A percentile compares a stretch with the other conserved stretches of the same genome.
phyloP scores from a whole-genome alignment of 2,329 filamentous ascomycete species.

The Aspergillus sp. region DNA sequence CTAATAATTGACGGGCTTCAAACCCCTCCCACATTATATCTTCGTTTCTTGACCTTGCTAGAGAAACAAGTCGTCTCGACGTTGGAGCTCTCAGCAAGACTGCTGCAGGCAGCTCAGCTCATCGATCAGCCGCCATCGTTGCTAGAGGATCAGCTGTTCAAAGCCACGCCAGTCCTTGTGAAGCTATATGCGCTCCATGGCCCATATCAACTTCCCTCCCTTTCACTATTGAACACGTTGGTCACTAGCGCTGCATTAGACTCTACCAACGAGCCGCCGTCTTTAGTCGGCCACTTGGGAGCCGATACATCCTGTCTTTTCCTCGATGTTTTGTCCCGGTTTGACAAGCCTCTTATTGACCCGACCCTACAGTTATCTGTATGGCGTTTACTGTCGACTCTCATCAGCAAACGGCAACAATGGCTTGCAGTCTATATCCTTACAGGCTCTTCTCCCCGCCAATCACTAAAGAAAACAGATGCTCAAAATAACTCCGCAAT shows the following conservation, averaged over 20 bases:
- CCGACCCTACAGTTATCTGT: slow-evolving; percentile 64
- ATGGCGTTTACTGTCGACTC: slow-evolving; percentile 83
- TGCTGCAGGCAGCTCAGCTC: slow-evolving; percentile 69
- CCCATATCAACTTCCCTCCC: slow-evolving; percentile 63
- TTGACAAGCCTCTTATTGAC: slow-evolving; percentile 74
- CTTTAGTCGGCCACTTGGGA: slow-evolving; percentile 85
- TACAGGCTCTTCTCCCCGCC: slow-evolving; percentile 80
- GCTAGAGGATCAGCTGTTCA: slow-evolving; percentile 77
- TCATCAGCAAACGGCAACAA: slow-evolving; percentile 87
- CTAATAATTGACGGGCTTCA: slow-evolving; percentile 65
- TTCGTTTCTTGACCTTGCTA: slow-evolving; percentile 55
- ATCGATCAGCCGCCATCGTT: slow-evolving; percentile 63
- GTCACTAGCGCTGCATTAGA: slow-evolving; percentile 67
- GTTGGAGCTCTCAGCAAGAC: slow-evolving; percentile 64
- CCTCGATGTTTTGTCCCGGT: slow-evolving; percentile 70
- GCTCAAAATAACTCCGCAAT: slow-evolving; percentile 50
- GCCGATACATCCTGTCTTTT: slow-evolving; percentile 81
- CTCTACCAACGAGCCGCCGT: slow-evolving; percentile 74
- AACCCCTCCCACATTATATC: slow-evolving; percentile 63
- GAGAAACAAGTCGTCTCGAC: slow-evolving; percentile 64
- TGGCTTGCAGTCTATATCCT: slow-evolving; percentile 94
- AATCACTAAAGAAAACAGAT: slow-evolving; percentile 60
- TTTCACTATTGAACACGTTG: slow-evolving; percentile 70
- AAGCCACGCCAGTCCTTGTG: slow-evolving; percentile 72
- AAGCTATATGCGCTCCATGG: slow-evolving; percentile 72